A percentile compares a stretch with the other conserved stretches of the same genome.
Evolutionary conservation across 169 alveolate genomes (phyloP).

Genomic region (Perkinsus chesapeaki): DNA sequence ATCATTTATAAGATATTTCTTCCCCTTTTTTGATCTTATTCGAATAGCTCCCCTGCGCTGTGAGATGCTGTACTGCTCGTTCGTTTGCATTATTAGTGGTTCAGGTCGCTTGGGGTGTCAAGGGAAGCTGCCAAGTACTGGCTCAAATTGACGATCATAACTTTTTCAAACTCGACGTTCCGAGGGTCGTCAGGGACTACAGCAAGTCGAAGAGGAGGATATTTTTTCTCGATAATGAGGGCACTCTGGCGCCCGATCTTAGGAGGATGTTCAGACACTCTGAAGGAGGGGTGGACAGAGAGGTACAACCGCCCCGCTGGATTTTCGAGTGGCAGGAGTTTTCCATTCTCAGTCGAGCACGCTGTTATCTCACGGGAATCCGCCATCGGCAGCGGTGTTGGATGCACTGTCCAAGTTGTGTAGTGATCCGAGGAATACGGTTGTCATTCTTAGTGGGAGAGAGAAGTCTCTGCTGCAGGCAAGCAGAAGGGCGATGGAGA

Average conservation of each 20-base stretch:
- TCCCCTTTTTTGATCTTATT: no score
- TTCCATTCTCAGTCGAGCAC: background rate
- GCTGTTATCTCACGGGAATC: background rate
- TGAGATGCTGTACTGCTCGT: no score
- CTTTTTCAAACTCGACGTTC: background rate
- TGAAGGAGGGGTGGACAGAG: background rate
- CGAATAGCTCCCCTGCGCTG: no score
- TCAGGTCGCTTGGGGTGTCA: background rate
- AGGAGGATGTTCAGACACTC: conserved; percentile 7
- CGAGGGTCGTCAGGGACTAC: background rate
- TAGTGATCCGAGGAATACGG: conserved; percentile 23
- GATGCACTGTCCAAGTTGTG: conserved; percentile 15
- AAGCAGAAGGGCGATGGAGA: background rate
- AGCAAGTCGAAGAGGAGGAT: background rate
- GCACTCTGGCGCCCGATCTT: conserved; percentile 29
- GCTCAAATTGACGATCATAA: background rate
- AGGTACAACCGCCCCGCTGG: background rate
- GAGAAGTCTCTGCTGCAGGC: conserved; percentile 14
- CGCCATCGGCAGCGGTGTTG: background rate
- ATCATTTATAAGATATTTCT: no score
- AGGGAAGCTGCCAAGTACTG: background rate
- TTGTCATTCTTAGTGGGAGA: conserved; percentile 27
- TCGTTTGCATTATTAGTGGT: no score
- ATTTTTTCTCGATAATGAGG: conserved; percentile 28
- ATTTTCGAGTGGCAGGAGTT: background rate